Base-by-base conservation (phyloP, 768 basidiomycete species). In the Lenzites betulinus region DNA sequence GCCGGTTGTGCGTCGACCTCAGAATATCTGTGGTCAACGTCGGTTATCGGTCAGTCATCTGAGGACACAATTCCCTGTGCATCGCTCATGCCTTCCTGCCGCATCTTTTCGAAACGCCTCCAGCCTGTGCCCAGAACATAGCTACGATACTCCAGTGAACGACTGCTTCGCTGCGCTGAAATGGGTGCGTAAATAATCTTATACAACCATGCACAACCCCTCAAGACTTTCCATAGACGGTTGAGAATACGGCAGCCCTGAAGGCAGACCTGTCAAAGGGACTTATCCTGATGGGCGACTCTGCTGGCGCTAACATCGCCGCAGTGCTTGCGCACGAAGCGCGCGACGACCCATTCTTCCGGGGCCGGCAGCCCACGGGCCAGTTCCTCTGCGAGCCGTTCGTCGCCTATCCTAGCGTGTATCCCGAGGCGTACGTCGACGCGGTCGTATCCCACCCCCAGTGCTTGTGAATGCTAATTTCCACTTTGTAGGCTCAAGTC, bases 81-180 rank as follows among this genome's bases (percentile, higher is more conserved):
- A 11, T 33, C 30, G 30, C 11, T 33, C 30, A 11, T 33, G 30
- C 4, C 30, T 33, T 33, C n/a, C n/a, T 39, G 15, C 38, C 7
- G 18, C 4, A 18, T 22, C 7, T 22, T 52, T 38, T 4, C 38
- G 20, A 1, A 41, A 11, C n/a, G 8, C 16, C 39, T 13, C 11
- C 48, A 69, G 71, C 42, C 64, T 69, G 6, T 68, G 68, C 2
- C 71, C 71, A 2, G 71, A 71, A 51, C 54, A 68, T 52, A 64
- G 59, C 12, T 71, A 67, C 53, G 66, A 66, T 8, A 60, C 54
- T 11, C 52, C 49, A 5, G 22, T 66, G n/a, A 60, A 69, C n/a
- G 71, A 71, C 48, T 60, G 54, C 23, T 62, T 54, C 18, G 59
- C 65, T 3, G 66, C 71, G 28, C 26, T 72, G n/a, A 67, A 67